These are phyloP conservation scores for Verticillium dahliae DNA, from an alignment of 2,329 filamentous ascomycete genomes.

Conservation along the genomic window DNA sequence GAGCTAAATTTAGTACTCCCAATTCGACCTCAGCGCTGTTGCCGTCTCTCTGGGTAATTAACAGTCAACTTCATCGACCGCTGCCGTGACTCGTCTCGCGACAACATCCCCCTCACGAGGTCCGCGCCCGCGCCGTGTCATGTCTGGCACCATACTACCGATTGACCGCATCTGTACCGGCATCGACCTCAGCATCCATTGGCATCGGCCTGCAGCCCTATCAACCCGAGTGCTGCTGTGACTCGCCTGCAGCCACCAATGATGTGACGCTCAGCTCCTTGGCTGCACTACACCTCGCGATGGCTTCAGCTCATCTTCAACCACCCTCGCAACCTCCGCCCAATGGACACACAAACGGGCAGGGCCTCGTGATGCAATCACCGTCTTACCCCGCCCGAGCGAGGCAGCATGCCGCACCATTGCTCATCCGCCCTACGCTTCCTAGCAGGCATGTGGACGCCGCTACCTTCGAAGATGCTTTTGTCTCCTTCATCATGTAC, in stretches of 20 bases:
- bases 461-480: slow-evolving; percentile 72
- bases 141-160: background rate
- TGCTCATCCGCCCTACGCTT: slow-evolving; percentile 25
- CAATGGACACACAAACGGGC: background rate
- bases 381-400: background rate
- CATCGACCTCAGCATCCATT: background rate
- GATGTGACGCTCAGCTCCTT: background rate
- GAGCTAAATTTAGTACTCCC: background rate
- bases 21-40: background rate
- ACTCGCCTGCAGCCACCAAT: background rate
- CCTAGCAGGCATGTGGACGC: slow-evolving; percentile 64
- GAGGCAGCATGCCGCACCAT: background rate
- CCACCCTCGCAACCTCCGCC: background rate
- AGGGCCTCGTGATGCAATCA: background rate
- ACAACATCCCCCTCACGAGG: background rate
- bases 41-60: background rate
- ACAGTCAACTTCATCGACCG: background rate
- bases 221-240: background rate
- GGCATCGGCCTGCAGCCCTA: background rate
- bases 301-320: background rate
- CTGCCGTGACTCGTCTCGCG: background rate
- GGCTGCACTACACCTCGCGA: background rate
- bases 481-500: slow-evolving; percentile 78
- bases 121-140: background rate
- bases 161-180: background rate